Base-by-base conservation (phyloP, 352 stramenopile genomes). In the Pythium biforme region DNA sequence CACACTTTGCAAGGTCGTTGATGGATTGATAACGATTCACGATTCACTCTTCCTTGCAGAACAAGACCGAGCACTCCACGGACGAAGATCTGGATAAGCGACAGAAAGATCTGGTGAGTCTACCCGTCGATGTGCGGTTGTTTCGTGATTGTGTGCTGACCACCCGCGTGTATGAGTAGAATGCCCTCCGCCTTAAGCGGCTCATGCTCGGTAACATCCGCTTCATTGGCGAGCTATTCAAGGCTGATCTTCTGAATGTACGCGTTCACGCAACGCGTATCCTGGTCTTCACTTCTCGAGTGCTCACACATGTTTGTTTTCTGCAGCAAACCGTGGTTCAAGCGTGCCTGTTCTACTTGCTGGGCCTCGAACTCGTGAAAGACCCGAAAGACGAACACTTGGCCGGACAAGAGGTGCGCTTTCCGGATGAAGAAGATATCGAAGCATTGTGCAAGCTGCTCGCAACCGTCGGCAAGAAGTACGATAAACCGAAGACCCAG, bases 371-470 rank as follows among this genome's bases (percentile, higher is more conserved):
- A 37, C 62, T 94, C 6, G 78, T 94, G 9, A 60, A 65, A 33
- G 75, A 66, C 41, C 65, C 75, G 15, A 63, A 68, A 43, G 77
- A 69, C 4, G 64, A 77, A 55, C 80, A 87, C 25, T 49, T 74
- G 9, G 79, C 83, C 7, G 82, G 79, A 15, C 78, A 93, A 68
- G 76, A 84, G 23, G 68, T 89, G 29, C 83, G 87, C 19, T 88
- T 91, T 54, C 86, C 86, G 15, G 88, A 94, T 19, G 84, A 96
- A 69, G 73, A 91, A 62, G 84, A 95, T 37, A 54, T 95, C 40
- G 88, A 96, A 61, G 86, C 88, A 17, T 69, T 96, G 29, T 96
- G 88, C 74, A 94, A 95, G 64, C 85, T 96, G 69, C 69, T 96
- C 8, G 76, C 69, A 12, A 96, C 88, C 1, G 78, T 79, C 14